Conservation (phyloP, 1,139 yeast genomes). For the Pneumocystis sp. region DNA sequence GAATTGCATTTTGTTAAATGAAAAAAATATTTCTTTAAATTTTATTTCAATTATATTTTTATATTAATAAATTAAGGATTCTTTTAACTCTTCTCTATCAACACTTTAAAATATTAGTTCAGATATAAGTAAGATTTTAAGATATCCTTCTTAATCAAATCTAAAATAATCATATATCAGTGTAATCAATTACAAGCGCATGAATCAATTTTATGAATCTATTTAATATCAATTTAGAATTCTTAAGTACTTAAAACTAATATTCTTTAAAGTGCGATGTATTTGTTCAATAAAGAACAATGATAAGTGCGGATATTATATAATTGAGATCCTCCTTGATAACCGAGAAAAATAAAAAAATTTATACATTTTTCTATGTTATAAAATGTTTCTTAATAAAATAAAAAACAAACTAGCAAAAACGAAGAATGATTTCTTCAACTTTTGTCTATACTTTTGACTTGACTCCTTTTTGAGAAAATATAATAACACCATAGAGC, state of each 20-base stretch:
- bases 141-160: slow-evolving; percentile 36
- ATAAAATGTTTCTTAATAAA: slow-evolving; percentile 49
- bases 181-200: slow-evolving; percentile 80
- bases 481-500: slow-evolving; percentile 98
- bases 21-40: neutral
- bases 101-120: slow-evolving; percentile 48
- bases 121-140: neutral
- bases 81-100: slow-evolving; percentile 95
- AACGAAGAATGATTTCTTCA: slow-evolving; percentile 40
- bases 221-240: slow-evolving; percentile 69
- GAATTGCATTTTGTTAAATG: slow-evolving; percentile 54
- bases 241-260: slow-evolving; percentile 75
- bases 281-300: slow-evolving; percentile 87
- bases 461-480: slow-evolving; percentile 93
- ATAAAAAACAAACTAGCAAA: neutral
- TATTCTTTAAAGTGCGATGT: slow-evolving; percentile 84
- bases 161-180: slow-evolving; percentile 89
- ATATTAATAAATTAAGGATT: slow-evolving; percentile 87
- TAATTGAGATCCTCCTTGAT: slow-evolving; percentile 99
- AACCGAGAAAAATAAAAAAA: slow-evolving; percentile 98
- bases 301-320: slow-evolving; percentile 92
- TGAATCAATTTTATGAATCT: slow-evolving; percentile 60
- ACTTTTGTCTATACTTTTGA: slow-evolving; percentile 74
- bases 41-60: slow-evolving; percentile 44
- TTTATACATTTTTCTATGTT: slow-evolving; percentile 91